Evolutionary conservation across 2,329 filamentous ascomycete genomes (phyloP).

Genomic region (Spiromastix sp.): DNA sequence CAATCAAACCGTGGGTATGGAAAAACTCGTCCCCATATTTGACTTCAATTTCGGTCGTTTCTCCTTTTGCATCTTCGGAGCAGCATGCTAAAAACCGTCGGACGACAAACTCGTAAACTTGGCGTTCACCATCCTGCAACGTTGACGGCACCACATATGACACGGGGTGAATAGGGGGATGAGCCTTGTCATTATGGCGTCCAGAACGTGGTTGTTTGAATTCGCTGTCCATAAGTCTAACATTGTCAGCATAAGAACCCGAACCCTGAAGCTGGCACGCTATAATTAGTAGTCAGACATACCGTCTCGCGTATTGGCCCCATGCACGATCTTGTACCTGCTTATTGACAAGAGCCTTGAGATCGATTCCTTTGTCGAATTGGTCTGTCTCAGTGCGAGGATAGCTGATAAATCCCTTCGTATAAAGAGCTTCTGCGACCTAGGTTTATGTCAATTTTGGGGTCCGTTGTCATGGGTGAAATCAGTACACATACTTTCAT

Average conservation of each 20-base stretch:
- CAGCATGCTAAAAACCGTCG: conserved; percentile 92
- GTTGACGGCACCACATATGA: conserved; percentile 59
- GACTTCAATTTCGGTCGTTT: conserved; percentile 75
- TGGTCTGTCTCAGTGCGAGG: conserved; percentile 94
- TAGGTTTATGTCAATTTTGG: too few relatives aligned
- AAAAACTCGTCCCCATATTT: conserved; percentile 76
- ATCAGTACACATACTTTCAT: conserved; percentile 66
- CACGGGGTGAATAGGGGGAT: conserved; percentile 93
- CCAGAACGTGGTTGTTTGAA: conserved; percentile 77
- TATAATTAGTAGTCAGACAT: conserved; percentile 11
- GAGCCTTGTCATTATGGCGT: conserved; percentile 87
- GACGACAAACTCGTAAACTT: conserved; percentile 85
- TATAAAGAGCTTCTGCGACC: conserved; percentile 76
- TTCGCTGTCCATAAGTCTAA: conserved; percentile 56
- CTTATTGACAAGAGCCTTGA: conserved; percentile 69
- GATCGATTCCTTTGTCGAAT: conserved; percentile 82
- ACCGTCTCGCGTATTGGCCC: conserved; percentile 67
- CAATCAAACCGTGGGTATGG: conserved; percentile 69
- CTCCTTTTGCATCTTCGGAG: conserved; percentile 82
- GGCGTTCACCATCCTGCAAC: conserved; percentile 56
- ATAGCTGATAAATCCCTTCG: conserved; percentile 93
- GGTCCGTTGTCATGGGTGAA: background rate
- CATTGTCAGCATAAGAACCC: conserved; percentile 4
- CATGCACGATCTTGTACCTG: conserved; percentile 67
- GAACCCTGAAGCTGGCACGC: background rate